phyloP scores from a whole-genome alignment of 805 yeast species.

The Allodekkera sacchari region DNA sequence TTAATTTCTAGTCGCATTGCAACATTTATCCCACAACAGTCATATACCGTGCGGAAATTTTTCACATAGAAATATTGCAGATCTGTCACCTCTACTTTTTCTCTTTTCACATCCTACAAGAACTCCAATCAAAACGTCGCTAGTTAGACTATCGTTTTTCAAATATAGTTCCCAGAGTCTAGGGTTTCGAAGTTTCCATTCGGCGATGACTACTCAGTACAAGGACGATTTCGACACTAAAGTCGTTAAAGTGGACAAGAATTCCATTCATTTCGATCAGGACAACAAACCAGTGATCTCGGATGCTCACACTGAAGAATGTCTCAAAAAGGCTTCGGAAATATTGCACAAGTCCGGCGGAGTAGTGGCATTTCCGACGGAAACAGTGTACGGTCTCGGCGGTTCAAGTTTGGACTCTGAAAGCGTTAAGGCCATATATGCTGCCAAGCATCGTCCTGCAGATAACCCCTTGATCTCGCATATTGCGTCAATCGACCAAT shows the following conservation, averaged over 20 bases:
- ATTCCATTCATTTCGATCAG: slow-evolving; percentile 39
- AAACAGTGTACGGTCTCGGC: slow-evolving; percentile 94
- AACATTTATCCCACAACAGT: no score
- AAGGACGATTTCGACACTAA: slow-evolving; percentile 22
- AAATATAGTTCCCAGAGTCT: no score
- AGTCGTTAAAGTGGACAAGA: slow-evolving; percentile 48
- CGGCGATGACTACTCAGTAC: no score
- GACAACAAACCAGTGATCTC: slow-evolving; percentile 30
- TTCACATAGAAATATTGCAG: no score
- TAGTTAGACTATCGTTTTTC: no score
- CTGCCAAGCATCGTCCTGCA: slow-evolving; percentile 87
- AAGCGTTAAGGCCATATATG: slow-evolving; percentile 68
- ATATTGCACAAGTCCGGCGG: slow-evolving; percentile 40
- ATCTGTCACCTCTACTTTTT: no score
- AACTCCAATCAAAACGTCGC: no score
- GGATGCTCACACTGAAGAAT: slow-evolving; percentile 43
- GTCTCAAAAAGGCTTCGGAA: slow-evolving; percentile 51
- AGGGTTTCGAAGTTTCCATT: no score
- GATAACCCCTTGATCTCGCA: slow-evolving; percentile 94
- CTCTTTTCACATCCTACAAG: no score
- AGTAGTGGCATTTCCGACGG: slow-evolving; percentile 92
- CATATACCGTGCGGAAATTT: no score
- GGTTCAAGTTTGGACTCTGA: slow-evolving; percentile 73
- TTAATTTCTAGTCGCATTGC: no score
- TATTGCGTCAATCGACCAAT: slow-evolving; percentile 68